These are phyloP conservation scores for Hansfordia pulvinata DNA, from an alignment of 2,329 filamentous ascomycete genomes.

Conservation along the genomic window DNA sequence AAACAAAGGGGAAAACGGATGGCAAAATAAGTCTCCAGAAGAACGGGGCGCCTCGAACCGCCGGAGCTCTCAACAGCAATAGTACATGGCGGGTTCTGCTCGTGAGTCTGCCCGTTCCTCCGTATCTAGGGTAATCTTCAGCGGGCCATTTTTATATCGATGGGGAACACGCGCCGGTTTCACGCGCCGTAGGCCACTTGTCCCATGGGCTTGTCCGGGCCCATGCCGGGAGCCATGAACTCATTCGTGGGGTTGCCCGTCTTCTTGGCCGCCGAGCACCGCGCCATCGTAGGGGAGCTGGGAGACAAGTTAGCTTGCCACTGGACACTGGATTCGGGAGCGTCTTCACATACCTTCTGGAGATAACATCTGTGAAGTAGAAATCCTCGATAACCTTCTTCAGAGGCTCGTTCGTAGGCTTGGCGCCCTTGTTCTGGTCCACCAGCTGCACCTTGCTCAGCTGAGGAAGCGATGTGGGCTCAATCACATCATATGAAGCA, in stretches of 20 bases:
- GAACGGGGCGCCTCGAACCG: too few relatives aligned
- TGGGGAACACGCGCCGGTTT: slow-evolving; percentile 6
- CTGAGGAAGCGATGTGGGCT: slow-evolving; percentile 59
- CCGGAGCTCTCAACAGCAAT: too few relatives aligned
- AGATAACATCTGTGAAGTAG: slow-evolving; percentile 96
- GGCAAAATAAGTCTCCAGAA: slow-evolving; percentile 3
- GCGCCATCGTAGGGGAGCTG: slow-evolving; percentile 95
- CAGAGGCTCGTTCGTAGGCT: slow-evolving; percentile 58
- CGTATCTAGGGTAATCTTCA: too few relatives aligned
- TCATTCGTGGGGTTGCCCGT: slow-evolving; percentile 66
- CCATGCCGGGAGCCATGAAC: slow-evolving; percentile 61
- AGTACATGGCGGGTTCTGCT: too few relatives aligned
- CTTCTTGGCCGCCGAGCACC: slow-evolving; percentile 87
- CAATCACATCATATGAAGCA: slow-evolving; percentile 79
- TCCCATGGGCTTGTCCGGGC: slow-evolving; percentile 47
- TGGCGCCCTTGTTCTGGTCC: slow-evolving; percentile 85
- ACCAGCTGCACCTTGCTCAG: slow-evolving; percentile 91
- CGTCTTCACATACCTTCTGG: slow-evolving; percentile 60
- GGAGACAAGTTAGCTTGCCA: slow-evolving; percentile 3
- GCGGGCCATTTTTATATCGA: slow-evolving; percentile 7
- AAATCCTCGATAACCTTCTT: slow-evolving; percentile 89
- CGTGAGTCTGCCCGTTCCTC: too few relatives aligned
- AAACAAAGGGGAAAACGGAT: slow-evolving; percentile 2
- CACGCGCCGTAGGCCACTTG: slow-evolving; percentile 46
- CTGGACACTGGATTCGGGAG: slow-evolving; percentile 3